phyloP scores from a whole-genome alignment of 768 basidiomycete species.

The Hypholoma fasciculare region DNA sequence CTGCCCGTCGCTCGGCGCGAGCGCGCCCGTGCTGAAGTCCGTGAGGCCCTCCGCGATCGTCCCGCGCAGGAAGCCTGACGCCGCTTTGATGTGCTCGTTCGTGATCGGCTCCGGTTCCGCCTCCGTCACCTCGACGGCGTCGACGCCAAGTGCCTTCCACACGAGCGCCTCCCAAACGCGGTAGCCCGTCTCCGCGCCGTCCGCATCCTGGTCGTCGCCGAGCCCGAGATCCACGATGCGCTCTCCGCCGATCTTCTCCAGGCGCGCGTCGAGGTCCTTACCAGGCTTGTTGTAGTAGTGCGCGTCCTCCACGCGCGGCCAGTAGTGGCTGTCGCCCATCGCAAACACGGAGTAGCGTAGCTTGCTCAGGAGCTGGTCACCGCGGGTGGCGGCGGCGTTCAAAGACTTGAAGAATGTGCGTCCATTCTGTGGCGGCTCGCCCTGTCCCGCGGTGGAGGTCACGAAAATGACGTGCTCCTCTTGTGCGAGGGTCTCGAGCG shows the following conservation, averaged over 20 bases:
- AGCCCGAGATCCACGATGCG: conserved; percentile 77
- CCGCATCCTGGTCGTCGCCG: conserved; percentile 97
- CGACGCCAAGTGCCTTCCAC: conserved; percentile 96
- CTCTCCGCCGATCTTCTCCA: conserved; percentile 79
- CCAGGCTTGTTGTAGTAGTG: conserved; percentile 97
- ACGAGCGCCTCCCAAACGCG: conserved; percentile 91
- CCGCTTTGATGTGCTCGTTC: conserved; percentile 99
- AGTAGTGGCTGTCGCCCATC: conserved; percentile 99
- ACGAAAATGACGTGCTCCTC: conserved; percentile 84
- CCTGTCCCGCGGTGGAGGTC: conserved; percentile 94
- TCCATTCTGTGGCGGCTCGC: conserved; percentile 97
- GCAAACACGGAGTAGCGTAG: conserved; percentile 85
- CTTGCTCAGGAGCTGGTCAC: conserved; percentile 59
- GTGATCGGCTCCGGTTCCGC: conserved; percentile 96
- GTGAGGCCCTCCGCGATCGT: conserved; percentile 91
- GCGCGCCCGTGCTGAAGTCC: conserved; percentile 86
- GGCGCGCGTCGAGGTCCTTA: conserved; percentile 82
- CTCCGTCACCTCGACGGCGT: conserved; percentile 82
- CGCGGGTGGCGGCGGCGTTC: conserved; percentile 61
- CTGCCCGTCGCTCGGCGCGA: conserved; percentile 88
- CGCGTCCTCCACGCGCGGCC: conserved; percentile 96
- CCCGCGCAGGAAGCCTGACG: conserved; percentile 89
- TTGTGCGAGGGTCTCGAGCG: conserved; percentile 70
- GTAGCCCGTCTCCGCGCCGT: conserved; percentile 95
- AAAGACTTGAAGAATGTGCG: conserved; percentile 86